phyloP scores from a whole-genome alignment of 1,284 basidiomycete genomes.

The Puccinia polysora region DNA sequence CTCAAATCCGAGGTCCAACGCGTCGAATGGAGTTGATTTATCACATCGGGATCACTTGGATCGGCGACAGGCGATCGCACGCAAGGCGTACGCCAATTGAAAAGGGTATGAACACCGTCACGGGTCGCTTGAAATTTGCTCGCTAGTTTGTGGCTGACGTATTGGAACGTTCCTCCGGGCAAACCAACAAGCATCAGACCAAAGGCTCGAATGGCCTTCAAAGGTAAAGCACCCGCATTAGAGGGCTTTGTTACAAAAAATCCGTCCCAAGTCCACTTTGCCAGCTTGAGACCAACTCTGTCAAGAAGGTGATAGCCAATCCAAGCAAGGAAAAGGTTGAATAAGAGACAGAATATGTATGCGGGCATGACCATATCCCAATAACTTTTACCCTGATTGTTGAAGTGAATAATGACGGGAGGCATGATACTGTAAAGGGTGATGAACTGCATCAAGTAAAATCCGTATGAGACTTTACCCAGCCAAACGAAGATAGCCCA shows the following conservation, averaged over 20 bases:
- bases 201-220: slow-evolving; percentile 48
- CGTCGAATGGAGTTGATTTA: slow-evolving; percentile 53
- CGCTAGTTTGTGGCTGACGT: slow-evolving; percentile 38
- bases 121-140: slow-evolving; percentile 40
- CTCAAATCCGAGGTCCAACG: slow-evolving; percentile 53
- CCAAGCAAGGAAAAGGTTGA: slow-evolving; percentile 54
- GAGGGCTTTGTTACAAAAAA: slow-evolving; percentile 53
- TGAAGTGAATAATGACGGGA: slow-evolving; percentile 52
- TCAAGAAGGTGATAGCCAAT: slow-evolving; percentile 54
- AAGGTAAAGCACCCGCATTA: slow-evolving; percentile 49
- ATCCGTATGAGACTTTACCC: slow-evolving; percentile 54
- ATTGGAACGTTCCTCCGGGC: slow-evolving; percentile 46
- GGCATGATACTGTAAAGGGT: slow-evolving; percentile 55
- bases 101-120: slow-evolving; percentile 46
- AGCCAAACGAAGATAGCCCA: slow-evolving; percentile 54
- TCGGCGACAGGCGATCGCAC: slow-evolving; percentile 49
- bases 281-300: slow-evolving; percentile 52
- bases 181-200: slow-evolving; percentile 46
- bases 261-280: slow-evolving; percentile 54
- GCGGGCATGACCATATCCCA: slow-evolving; percentile 54
- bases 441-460: slow-evolving; percentile 55
- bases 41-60: slow-evolving; percentile 51
- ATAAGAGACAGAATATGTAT: slow-evolving; percentile 53
- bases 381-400: slow-evolving; percentile 50
- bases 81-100: slow-evolving; percentile 51